A percentile compares a stretch with the other conserved stretches of the same genome.
phyloP scores from a whole-genome alignment of 1,284 basidiomycete genomes.

The Cutaneotrichosporon daszewskae region DNA sequence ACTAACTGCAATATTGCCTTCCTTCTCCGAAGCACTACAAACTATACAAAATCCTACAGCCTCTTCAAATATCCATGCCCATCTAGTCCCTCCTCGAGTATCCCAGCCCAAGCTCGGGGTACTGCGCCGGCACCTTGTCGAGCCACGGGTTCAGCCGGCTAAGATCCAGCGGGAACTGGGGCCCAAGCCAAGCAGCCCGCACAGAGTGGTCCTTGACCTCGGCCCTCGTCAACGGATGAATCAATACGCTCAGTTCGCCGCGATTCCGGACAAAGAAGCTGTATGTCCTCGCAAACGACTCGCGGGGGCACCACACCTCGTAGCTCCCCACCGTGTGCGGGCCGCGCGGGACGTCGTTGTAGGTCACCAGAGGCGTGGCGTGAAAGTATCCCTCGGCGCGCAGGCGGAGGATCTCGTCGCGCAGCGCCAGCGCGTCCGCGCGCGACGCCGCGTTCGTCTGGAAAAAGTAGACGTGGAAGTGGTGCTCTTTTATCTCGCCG shows the following conservation, averaged over 20 bases:
- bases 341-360: conserved; percentile 5
- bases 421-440: conserved; percentile 1
- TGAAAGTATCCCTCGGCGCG: conserved; percentile 1
- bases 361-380: conserved; percentile 3
- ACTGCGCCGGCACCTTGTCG: conserved; percentile 1
- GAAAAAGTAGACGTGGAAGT: conserved; percentile 8
- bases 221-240: conserved; percentile 1
- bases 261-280: background rate
- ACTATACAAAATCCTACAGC: no score
- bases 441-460: conserved; percentile 1
- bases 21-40: no score
- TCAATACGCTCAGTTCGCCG: background rate
- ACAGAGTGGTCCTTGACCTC: conserved; percentile 4
- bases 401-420: conserved; percentile 3
- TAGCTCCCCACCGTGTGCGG: conserved; percentile 3
- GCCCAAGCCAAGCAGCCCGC: conserved; percentile 2
- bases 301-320: conserved; percentile 4
- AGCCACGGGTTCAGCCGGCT: background rate
- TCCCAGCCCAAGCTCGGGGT: conserved; percentile 3
- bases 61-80: background rate
- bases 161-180: background rate
- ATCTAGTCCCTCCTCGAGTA: conserved; percentile 1
- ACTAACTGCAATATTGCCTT: no score
- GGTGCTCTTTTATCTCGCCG: conserved; percentile 2
- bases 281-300: conserved; percentile 1